Conservation (phyloP, 139 green algal species). For the Tetradesmus lagerheimii region DNA sequence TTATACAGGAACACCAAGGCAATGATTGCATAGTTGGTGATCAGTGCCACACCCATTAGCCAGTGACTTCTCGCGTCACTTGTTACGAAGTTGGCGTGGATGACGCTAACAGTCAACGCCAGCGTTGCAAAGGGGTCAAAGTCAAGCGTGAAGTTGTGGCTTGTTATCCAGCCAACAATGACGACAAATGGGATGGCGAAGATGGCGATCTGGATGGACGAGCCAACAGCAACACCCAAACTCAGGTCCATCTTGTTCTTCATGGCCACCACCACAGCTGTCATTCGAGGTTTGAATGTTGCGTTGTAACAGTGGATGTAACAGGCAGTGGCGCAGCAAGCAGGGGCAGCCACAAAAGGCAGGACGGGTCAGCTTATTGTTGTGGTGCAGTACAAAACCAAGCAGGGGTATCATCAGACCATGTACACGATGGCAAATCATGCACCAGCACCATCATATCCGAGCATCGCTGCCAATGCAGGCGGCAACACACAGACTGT, state of each 20-base stretch:
- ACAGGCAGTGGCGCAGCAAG: neutral
- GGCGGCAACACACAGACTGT: too few relatives aligned
- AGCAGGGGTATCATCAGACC: too few relatives aligned
- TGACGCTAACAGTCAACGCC: constrained; percentile 71
- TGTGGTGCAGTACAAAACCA: too few relatives aligned
- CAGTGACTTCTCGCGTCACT: constrained; percentile 81
- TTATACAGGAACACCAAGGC: constrained; percentile 56
- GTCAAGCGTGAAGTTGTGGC: constrained; percentile 78
- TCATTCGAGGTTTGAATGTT: constrained; percentile 63
- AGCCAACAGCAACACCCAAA: constrained; percentile 80
- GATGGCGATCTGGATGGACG: constrained; percentile 89
- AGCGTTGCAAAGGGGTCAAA: constrained; percentile 74
- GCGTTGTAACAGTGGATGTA: neutral
- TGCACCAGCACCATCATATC: neutral
- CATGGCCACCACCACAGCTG: constrained; percentile 82
- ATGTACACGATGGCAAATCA: too few relatives aligned
- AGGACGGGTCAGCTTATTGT: neutral
- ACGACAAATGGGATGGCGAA: constrained; percentile 90
- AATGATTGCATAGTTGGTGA: constrained; percentile 71
- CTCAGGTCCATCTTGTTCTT: constrained; percentile 95
- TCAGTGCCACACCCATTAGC: constrained; percentile 68
- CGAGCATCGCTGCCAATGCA: neutral
- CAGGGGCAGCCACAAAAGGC: neutral
- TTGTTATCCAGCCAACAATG: constrained; percentile 80
- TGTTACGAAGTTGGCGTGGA: constrained; percentile 87